phyloP scores from a whole-genome alignment of 208 protist genomes.

The Porcisia hertigi region DNA sequence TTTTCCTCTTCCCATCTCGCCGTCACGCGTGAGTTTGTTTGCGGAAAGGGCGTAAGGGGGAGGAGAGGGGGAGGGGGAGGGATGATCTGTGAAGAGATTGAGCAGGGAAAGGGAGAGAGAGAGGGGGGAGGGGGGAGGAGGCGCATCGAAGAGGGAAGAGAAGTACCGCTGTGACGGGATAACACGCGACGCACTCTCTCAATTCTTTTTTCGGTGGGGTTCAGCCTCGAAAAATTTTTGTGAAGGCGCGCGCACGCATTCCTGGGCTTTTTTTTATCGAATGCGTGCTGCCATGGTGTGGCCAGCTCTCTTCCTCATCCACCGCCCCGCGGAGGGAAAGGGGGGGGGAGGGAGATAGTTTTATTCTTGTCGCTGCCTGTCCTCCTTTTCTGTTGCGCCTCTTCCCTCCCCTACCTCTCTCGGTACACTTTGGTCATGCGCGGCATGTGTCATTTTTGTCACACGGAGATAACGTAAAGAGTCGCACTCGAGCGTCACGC shows the following conservation, averaged over 20 bases:
- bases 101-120: no score
- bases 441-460: background rate
- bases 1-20: background rate
- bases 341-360: no score
- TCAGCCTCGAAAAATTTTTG: background rate
- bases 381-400: background rate
- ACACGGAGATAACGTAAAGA: background rate
- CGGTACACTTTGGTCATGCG: background rate
- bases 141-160: background rate
- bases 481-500: background rate
- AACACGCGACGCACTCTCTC: background rate
- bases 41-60: background rate
- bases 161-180: no score
- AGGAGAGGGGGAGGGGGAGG: background rate
- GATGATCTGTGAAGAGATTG: background rate
- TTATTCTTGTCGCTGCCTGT: no score
- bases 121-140: background rate
- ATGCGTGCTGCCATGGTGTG: background rate
- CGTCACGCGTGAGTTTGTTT: background rate
- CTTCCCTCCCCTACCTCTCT: background rate
- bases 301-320: background rate
- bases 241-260: constrained; percentile 7
- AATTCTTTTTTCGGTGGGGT: background rate
- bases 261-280: constrained; percentile 29
- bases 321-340: background rate